phyloP scores from a whole-genome alignment of 371 early-diverging fungal genomes.

The Mortierella sp. region DNA sequence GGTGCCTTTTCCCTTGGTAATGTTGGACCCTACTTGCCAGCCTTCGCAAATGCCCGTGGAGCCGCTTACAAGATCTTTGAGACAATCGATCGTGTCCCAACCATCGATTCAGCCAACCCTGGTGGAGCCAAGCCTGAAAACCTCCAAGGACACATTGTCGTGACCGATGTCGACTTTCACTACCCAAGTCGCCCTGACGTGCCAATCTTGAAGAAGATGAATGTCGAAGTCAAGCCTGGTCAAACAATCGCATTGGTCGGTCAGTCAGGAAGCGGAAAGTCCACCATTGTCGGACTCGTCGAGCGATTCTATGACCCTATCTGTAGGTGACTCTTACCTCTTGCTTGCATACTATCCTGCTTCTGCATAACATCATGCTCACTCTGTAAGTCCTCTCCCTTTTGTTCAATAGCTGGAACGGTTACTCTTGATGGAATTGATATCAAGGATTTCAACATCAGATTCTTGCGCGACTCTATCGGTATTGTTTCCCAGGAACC shows the following conservation, averaged over 20 bases:
- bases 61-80: conserved; percentile 74
- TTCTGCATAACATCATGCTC: too few species aligned
- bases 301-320: conserved; percentile 54
- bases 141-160: conserved; percentile 49
- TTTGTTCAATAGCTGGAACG: conserved; percentile 19
- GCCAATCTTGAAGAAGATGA: conserved; percentile 62
- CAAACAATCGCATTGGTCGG: conserved; percentile 71
- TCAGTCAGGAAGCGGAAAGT: conserved; percentile 62
- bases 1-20: conserved; percentile 58
- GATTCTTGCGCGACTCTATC: conserved; percentile 59
- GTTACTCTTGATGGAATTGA: conserved; percentile 58
- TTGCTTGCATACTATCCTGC: too few species aligned
- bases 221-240: conserved; percentile 59
- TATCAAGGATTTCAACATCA: conserved; percentile 58
- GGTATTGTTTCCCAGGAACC: conserved; percentile 73
- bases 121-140: conserved; percentile 58
- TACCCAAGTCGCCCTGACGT: conserved; percentile 70
- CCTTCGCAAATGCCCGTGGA: conserved; percentile 69
- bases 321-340: neutral
- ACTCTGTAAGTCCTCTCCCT: too few species aligned
- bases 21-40: conserved; percentile 33
- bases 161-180: conserved; percentile 53
- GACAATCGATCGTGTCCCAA: conserved; percentile 77
- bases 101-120: conserved; percentile 64
- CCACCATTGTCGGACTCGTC: conserved; percentile 61